A percentile compares a stretch with the other conserved stretches of the same genome.
These are phyloP conservation scores for Podaxis sp. DNA, from an alignment of 768 basidiomycete genomes.

Conservation along the genomic window DNA sequence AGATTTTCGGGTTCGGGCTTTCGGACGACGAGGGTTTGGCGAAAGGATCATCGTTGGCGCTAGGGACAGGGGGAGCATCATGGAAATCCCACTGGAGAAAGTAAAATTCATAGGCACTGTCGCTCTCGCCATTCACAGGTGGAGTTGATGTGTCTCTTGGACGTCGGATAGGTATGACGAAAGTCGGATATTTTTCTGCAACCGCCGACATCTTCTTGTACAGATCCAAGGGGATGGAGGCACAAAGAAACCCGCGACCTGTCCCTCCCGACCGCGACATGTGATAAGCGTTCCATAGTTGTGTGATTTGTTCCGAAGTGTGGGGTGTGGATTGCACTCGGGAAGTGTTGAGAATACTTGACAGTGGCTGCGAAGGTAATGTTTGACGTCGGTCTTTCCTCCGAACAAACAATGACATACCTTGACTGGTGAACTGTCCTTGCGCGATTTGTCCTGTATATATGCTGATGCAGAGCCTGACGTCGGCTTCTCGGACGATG, in stretches of 20 bases:
- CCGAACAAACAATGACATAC: conserved; percentile 18
- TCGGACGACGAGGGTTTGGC: conserved; percentile 28
- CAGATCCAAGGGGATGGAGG: conserved; percentile 67
- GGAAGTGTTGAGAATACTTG: conserved; percentile 75
- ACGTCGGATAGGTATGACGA: conserved; percentile 81
- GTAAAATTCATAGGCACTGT: conserved; percentile 72
- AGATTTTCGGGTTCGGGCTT: conserved; percentile 44
- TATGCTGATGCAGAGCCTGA: background rate
- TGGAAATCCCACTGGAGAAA: conserved; percentile 91
- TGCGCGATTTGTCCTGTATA: conserved; percentile 13
- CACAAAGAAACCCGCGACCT: conserved; percentile 83
- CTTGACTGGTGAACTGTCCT: conserved; percentile 19
- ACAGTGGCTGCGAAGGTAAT: conserved; percentile 59
- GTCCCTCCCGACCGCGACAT: conserved; percentile 76
- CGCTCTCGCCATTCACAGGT: conserved; percentile 29
- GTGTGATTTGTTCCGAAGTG: conserved; percentile 68
- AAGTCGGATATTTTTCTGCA: conserved; percentile 68
- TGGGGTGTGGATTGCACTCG: conserved; percentile 67
- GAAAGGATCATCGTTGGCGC: conserved; percentile 46
- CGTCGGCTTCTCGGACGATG: conserved; percentile 2
- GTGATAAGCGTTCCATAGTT: conserved; percentile 91
- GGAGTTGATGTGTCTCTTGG: conserved; percentile 21
- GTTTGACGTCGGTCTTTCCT: conserved; percentile 5
- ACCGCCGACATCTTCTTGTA: conserved; percentile 69
- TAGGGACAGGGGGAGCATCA: conserved; percentile 60